A percentile compares a stretch with the other conserved stretches of the same genome.
Evolutionary conservation across 805 yeast genomes (phyloP).

Genomic region (Tetrapisispora nanseiensis): DNA sequence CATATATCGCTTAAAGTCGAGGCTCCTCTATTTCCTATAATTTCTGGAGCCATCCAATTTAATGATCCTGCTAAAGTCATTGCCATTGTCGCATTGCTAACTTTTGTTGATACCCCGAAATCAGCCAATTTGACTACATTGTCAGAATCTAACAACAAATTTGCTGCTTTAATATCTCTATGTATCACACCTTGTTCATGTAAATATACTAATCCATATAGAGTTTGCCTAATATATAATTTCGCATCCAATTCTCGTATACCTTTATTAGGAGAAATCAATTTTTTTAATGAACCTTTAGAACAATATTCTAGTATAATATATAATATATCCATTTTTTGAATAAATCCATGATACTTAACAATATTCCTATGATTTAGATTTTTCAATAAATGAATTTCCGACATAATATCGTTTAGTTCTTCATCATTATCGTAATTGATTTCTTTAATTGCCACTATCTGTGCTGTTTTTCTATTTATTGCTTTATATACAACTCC

Average conservation of each 20-base stretch:
- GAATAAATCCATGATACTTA: constrained; percentile 82
- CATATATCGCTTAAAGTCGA: constrained; percentile 84
- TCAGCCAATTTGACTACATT: constrained; percentile 87
- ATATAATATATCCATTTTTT: constrained; percentile 55
- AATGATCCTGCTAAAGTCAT: constrained; percentile 76
- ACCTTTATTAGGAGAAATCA: constrained; percentile 21
- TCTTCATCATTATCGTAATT: constrained; percentile 62
- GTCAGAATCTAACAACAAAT: constrained; percentile 56
- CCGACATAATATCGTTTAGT: constrained; percentile 48
- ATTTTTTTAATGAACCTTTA: constrained; percentile 51
- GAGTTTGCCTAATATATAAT: constrained; percentile 56
- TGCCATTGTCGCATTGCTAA: constrained; percentile 43
- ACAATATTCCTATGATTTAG: constrained; percentile 85
- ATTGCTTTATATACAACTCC: constrained; percentile 77
- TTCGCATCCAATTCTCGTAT: constrained; percentile 56
- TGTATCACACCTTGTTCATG: constrained; percentile 79
- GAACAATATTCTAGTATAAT: constrained; percentile 70
- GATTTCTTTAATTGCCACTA: constrained; percentile 75
- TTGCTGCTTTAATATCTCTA: constrained; percentile 91
- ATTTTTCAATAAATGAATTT: constrained; percentile 65
- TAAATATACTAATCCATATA: constrained; percentile 59
- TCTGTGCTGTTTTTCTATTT: constrained; percentile 52
- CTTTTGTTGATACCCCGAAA: constrained; percentile 88
- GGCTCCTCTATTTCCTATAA: constrained; percentile 74
- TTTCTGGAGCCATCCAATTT: constrained; percentile 98